Percentiles rank a stretch among this genome's conserved stretches.
phyloP scores from a whole-genome alignment of 2,329 filamentous ascomycete genomes.

The Cylindrodendrum hubeiense region DNA sequence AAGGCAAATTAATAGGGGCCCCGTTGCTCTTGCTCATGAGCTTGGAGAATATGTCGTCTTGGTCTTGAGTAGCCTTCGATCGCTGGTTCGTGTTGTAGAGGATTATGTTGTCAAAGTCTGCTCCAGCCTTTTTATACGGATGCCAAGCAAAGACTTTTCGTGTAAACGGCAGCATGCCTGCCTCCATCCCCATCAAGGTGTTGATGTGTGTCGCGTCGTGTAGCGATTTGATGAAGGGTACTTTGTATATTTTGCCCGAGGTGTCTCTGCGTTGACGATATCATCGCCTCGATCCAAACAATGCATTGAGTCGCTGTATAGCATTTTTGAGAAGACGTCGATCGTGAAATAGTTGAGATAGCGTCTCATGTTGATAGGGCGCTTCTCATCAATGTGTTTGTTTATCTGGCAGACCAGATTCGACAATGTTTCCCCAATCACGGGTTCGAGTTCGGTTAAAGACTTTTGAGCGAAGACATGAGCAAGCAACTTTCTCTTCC shows the following conservation, averaged over 20 bases:
- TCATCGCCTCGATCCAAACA: constrained; percentile 22
- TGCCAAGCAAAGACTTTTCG: neutral
- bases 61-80: neutral
- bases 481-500: constrained; percentile 21
- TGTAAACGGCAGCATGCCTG: neutral
- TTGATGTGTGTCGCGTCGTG: constrained; percentile 10
- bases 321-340: constrained; percentile 9
- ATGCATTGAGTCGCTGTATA: constrained; percentile 3
- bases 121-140: constrained; percentile 9
- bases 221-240: constrained; percentile 10
- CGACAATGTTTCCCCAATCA: neutral
- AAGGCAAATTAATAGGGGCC: neutral
- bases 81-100: constrained; percentile 6
- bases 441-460: constrained; percentile 7
- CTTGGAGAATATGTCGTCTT: neutral
- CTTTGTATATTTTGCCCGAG: constrained; percentile 11
- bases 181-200: neutral
- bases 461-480: constrained; percentile 19
- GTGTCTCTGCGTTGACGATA: constrained; percentile 8
- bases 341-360: constrained; percentile 25
- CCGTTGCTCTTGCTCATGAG: neutral
- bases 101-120: constrained; percentile 19
- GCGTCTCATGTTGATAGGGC: neutral
- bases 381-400: neutral
- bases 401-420: neutral